Percentiles rank a stretch among this genome's conserved stretches.
Conservation (phyloP, 805 yeast species). For the Suhomyces faveliae region DNA sequence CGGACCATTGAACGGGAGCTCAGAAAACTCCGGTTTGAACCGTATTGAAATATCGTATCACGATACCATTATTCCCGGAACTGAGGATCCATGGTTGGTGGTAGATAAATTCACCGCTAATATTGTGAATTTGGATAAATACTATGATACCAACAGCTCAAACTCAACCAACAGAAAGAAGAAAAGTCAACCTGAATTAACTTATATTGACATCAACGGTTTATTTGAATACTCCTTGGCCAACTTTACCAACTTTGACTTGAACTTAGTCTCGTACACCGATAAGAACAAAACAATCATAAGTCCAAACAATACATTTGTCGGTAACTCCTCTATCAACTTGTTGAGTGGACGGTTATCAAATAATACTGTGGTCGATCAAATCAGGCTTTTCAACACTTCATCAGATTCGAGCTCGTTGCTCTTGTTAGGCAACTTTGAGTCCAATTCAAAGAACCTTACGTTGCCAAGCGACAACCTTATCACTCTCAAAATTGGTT, state of each 20-base stretch:
- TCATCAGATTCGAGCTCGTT: slow-evolving; percentile 33
- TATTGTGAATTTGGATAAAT: slow-evolving; percentile 46
- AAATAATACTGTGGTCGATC: slow-evolving; percentile 33
- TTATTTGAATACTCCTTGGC: slow-evolving; percentile 76
- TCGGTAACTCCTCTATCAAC: slow-evolving; percentile 42
- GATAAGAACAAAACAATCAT: slow-evolving; percentile 23
- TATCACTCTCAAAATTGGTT: slow-evolving; percentile 23
- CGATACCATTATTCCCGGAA: slow-evolving; percentile 19
- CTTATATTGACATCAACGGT: slow-evolving; percentile 57
- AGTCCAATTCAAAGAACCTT: slow-evolving; percentile 28
- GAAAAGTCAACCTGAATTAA: slow-evolving; percentile 13
- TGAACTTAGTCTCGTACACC: slow-evolving; percentile 21
- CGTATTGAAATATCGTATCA: slow-evolving; percentile 30
- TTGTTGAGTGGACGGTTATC: slow-evolving; percentile 30
- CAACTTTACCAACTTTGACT: slow-evolving; percentile 52
- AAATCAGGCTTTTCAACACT: slow-evolving; percentile 20
- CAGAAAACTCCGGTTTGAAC: slow-evolving; percentile 39
- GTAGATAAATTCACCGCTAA: slow-evolving; percentile 64
- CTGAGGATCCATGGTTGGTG: slow-evolving; percentile 50
- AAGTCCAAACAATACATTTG: slow-evolving; percentile 32
- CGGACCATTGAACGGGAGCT: slow-evolving; percentile 60
- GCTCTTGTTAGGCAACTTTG: slow-evolving; percentile 48
- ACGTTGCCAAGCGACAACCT: slow-evolving; percentile 28
- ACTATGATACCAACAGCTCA: slow-evolving; percentile 24
- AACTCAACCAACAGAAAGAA: slow-evolving; percentile 23